Evolutionary conservation across 2,329 filamentous ascomycete genomes (phyloP).

Genomic region (Phoma sp.): DNA sequence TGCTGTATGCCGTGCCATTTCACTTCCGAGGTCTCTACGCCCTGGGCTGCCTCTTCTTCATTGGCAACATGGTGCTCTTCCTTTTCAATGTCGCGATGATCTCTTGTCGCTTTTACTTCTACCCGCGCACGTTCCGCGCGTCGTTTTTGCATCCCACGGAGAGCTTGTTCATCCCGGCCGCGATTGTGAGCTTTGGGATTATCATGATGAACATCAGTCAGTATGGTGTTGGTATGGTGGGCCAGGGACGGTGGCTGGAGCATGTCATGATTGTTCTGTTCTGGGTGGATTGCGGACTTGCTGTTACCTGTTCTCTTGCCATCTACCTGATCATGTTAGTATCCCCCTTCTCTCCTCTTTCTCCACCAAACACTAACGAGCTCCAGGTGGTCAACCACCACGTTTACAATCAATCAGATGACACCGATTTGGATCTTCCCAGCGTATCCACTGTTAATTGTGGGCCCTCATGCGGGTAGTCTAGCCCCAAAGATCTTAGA

Average conservation of each 20-base stretch:
- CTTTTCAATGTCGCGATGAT: conserved; percentile 74
- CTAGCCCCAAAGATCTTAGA: conserved; percentile 56
- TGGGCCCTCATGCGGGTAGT: conserved; percentile 73
- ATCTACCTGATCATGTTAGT: conserved; percentile 77
- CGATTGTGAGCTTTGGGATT: conserved; percentile 69
- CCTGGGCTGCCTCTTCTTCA: conserved; percentile 57
- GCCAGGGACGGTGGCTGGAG: conserved; percentile 60
- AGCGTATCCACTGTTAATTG: conserved; percentile 79
- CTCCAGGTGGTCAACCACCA: conserved; percentile 67
- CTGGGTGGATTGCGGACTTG: conserved; percentile 75
- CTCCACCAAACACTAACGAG: not conserved
- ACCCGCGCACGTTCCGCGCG: conserved; percentile 71
- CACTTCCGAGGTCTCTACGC: conserved; percentile 54
- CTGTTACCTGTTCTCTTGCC: conserved; percentile 70
- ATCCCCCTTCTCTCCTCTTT: conserved; percentile 22
- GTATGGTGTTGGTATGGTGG: conserved; percentile 66
- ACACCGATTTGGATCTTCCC: conserved; percentile 90
- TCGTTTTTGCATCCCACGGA: conserved; percentile 81
- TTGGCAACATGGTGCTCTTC: conserved; percentile 64
- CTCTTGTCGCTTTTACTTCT: conserved; percentile 70
- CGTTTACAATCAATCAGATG: conserved; percentile 80
- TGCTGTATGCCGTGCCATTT: conserved; percentile 57
- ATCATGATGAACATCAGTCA: conserved; percentile 73
- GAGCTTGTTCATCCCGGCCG: conserved; percentile 76
- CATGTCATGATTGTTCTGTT: conserved; percentile 70